A percentile compares a stretch with the other conserved stretches of the same genome.
Conservation (phyloP, 495 filamentous ascomycete species). For the Aspergillus ellipticus region DNA sequence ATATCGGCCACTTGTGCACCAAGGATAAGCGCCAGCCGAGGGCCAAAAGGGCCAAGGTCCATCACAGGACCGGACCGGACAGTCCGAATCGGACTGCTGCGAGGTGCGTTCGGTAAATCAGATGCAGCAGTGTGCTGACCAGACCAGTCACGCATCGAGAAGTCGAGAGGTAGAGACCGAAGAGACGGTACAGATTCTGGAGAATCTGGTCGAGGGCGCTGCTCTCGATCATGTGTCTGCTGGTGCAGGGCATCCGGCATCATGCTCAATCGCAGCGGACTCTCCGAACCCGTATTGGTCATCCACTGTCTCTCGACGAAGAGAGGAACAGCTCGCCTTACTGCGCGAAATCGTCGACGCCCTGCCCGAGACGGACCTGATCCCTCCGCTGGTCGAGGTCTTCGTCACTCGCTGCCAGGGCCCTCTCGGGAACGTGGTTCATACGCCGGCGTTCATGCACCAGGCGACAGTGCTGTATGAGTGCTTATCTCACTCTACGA, state of each 20-base stretch:
- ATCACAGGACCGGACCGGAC: neutral
- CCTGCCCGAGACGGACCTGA: slow-evolving; percentile 15
- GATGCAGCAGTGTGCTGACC: no score
- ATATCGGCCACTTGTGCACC: slow-evolving; percentile 20
- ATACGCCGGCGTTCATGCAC: slow-evolving; percentile 22
- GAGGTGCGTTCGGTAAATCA: no score
- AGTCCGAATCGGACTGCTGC: no score
- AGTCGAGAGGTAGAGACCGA: neutral
- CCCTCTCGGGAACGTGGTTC: slow-evolving; percentile 23
- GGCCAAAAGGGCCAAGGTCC: slow-evolving; percentile 13
- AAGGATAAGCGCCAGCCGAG: slow-evolving; percentile 25
- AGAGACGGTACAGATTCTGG: neutral
- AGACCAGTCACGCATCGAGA: neutral
- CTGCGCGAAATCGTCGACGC: slow-evolving; percentile 20
- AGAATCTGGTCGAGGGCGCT: neutral
- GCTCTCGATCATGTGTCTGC: neutral
- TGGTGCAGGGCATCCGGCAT: neutral
- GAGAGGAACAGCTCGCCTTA: slow-evolving; percentile 8
- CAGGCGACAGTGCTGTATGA: neutral
- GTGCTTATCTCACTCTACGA: neutral
- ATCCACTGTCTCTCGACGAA: neutral
- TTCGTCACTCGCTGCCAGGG: slow-evolving; percentile 29
- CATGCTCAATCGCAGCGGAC: neutral
- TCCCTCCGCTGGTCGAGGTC: slow-evolving; percentile 18
- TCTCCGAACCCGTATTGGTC: neutral